Conservation (phyloP, 176 grass and related monocot genomes). For the Eragrostis curvula region DNA sequence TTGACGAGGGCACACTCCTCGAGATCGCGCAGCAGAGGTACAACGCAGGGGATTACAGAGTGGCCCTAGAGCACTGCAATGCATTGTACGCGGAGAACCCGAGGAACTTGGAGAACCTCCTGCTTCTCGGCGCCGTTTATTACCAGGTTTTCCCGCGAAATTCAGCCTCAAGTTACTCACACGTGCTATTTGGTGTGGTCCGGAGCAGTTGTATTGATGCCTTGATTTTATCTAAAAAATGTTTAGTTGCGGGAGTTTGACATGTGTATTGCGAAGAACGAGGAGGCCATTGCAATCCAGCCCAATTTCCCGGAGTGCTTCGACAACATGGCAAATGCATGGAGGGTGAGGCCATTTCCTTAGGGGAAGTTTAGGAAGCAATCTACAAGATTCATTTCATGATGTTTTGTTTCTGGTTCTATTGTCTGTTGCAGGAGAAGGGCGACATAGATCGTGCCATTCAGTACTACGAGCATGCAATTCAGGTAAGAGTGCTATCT, state of each 20-base stretch:
- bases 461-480: conserved; percentile 64
- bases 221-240: background rate
- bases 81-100: conserved; percentile 46
- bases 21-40: conserved; percentile 45
- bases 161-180: background rate
- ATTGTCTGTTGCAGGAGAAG: conserved; percentile 57
- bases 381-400: background rate
- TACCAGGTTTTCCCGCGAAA: conserved; percentile 45
- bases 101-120: conserved; percentile 44
- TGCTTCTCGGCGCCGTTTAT: conserved; percentile 53
- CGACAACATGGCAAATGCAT: conserved; percentile 85
- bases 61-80: conserved; percentile 50
- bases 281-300: conserved; percentile 71
- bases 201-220: background rate
- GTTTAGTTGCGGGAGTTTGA: conserved; percentile 64
- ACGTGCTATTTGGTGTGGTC: background rate
- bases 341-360: conserved; percentile 51
- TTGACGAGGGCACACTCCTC: conserved; percentile 29
- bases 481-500: conserved; percentile 54
- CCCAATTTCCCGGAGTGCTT: conserved; percentile 72
- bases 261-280: conserved; percentile 71
- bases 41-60: conserved; percentile 46
- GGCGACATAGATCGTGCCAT: conserved; percentile 60
- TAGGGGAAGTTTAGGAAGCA: background rate
- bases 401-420: background rate